phyloP scores from a whole-genome alignment of 2,329 filamentous ascomycete genomes.

The Cryphonectria naterciae region DNA sequence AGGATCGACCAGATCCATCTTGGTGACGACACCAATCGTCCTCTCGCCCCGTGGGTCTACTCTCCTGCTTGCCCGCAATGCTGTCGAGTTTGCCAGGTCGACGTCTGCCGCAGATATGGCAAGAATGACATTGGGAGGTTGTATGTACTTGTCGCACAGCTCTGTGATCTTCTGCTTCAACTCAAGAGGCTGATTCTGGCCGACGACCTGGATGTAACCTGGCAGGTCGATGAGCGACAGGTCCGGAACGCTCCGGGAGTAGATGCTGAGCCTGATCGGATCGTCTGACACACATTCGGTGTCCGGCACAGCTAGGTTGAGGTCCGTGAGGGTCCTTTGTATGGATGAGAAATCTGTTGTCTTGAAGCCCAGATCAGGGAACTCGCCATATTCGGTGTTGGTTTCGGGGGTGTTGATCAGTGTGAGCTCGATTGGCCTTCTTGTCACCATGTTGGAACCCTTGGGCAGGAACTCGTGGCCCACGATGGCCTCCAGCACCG shows the following conservation, averaged over 20 bases:
- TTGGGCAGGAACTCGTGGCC: constrained; percentile 98
- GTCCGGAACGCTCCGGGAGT: constrained; percentile 93
- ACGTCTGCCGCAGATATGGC: constrained; percentile 98
- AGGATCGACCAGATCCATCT: constrained; percentile 96
- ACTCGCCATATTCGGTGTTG: constrained; percentile 90
- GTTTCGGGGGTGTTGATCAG: constrained; percentile 92
- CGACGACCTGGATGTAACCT: constrained; percentile 95
- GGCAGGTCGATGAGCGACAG: constrained; percentile 94
- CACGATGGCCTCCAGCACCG: constrained; percentile 93
- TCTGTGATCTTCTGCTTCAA: constrained; percentile 95
- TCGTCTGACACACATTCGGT: constrained; percentile 94
- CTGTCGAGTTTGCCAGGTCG: constrained; percentile 94
- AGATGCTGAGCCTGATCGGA: constrained; percentile 93
- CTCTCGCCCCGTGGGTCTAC: constrained; percentile 94
- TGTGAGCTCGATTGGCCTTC: constrained; percentile 92
- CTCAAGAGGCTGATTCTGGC: constrained; percentile 85
- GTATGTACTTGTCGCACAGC: constrained; percentile 97
- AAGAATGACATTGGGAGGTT: constrained; percentile 91
- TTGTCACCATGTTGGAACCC: constrained; percentile 98
- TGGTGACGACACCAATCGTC: constrained; percentile 98
- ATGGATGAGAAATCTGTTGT: constrained; percentile 91
- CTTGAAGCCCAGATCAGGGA: constrained; percentile 85
- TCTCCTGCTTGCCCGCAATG: constrained; percentile 83
- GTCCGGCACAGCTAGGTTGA: constrained; percentile 91
- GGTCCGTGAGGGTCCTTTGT: constrained; percentile 89